Evolutionary conservation across 306 rosid species (phyloP), one percentile per base, ranked within the genome.

Genomic region (Pyrus communis): DNA sequence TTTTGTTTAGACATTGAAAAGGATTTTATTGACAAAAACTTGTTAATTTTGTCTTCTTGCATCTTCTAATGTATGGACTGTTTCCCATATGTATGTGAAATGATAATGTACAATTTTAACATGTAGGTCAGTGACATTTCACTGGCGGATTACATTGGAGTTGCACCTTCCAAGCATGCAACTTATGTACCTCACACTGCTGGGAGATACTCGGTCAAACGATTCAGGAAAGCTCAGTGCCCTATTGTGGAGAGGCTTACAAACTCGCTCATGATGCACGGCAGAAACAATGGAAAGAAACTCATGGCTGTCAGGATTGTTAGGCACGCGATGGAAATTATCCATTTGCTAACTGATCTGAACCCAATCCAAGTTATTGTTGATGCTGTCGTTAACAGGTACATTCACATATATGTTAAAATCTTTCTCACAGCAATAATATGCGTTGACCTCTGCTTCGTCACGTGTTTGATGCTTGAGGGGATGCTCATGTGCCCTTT

Each of bases 311-410:
- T 81, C 13, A 57, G 81, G 42, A 81, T 81, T 35, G 58, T 81
- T 5, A 81, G 66, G 67, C 84, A 81, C 2, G 84, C 84, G 7
- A 81, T 81, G 84, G 84, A 81, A 46, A 81, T 81, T 8, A 81
- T 81, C 72, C 84, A 81, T 67, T 66, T 81, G 81, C 78, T 81
- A 10, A 81, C 81, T 14, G 84, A 81, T 54, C 38, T 65, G 70
- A 81, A 81, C 84, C 84, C 81, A 17, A 71, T 81, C 30, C 84
- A 81, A 81, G 81, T 81, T 30, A 81, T 81, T 66, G 81, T 81
- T 49, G 84, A 81, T 72, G 81, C 84, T 54, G 81, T 81, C 17
- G 74, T 76, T 22, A 81, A 77, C 60, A 81, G 81, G 84, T 77
- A 81, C 19, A 2, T 30, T 1, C 43, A 4, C 51, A 46, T 0